A percentile compares a stretch with the other conserved stretches of the same genome.
Evolutionary conservation across 345 rosid species (phyloP).

Genomic region (Rubroshorea leprosula): DNA sequence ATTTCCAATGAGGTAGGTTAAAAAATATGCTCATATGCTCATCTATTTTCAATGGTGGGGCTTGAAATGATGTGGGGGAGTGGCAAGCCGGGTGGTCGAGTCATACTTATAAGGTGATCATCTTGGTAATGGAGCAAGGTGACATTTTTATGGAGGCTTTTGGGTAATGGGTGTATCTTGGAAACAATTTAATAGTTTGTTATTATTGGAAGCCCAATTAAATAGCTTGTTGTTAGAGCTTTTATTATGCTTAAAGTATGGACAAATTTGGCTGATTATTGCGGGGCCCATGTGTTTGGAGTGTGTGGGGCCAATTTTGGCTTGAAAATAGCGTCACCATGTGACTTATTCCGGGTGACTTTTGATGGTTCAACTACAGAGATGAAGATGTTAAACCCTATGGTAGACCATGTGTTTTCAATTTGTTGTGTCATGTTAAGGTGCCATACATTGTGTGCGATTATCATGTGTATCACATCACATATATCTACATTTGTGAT

Average conservation of each 20-base stretch:
- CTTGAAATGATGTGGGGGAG: neutral
- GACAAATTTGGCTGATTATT: too few relatives aligned
- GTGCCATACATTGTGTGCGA: neutral
- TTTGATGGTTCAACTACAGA: too few relatives aligned
- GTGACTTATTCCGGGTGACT: too few relatives aligned
- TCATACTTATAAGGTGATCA: neutral
- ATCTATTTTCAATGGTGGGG: neutral
- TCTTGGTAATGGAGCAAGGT: neutral
- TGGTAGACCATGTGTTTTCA: neutral
- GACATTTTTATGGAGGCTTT: neutral
- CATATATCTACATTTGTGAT: neutral
- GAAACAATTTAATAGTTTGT: neutral
- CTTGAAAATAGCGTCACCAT: too few relatives aligned
- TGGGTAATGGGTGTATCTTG: neutral
- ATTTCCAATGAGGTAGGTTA: constrained; percentile 80
- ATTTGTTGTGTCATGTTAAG: neutral
- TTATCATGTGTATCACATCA: neutral
- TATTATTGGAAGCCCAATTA: too few relatives aligned
- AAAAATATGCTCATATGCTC: constrained; percentile 2
- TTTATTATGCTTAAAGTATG: too few relatives aligned
- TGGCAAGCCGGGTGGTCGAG: neutral
- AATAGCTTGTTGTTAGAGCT: too few relatives aligned
- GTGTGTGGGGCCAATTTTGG: too few relatives aligned
- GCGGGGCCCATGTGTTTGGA: too few relatives aligned
- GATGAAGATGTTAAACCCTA: neutral